These are phyloP conservation scores for Pestalotiopsis sp. DNA, from an alignment of 2,329 filamentous ascomycete species.

Conservation along the genomic window DNA sequence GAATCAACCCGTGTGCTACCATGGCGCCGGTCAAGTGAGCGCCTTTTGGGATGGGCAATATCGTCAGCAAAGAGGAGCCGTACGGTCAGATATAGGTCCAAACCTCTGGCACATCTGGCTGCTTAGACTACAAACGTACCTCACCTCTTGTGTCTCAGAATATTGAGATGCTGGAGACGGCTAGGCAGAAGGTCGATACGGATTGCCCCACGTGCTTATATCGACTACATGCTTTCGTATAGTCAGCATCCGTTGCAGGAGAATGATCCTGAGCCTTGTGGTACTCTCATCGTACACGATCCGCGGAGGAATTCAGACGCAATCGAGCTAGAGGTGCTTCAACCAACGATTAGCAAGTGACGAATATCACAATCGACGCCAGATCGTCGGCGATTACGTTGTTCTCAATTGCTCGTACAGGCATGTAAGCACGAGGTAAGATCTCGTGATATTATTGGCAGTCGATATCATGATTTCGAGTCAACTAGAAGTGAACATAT, in stretches of 20 bases:
- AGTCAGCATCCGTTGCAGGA: background rate
- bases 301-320: background rate
- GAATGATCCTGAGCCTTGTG: background rate
- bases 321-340: no score
- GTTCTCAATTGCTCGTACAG: background rate
- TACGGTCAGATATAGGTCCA: conserved; percentile 3
- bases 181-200: background rate
- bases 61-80: background rate
- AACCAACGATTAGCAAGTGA: background rate
- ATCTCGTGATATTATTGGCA: background rate
- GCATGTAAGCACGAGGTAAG: background rate
- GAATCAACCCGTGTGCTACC: conserved; percentile 21
- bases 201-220: background rate
- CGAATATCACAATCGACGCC: background rate
- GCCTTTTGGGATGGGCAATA: conserved; percentile 4
- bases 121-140: background rate
- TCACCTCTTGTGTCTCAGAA: background rate
- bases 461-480: background rate
- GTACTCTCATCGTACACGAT: background rate
- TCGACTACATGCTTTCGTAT: background rate
- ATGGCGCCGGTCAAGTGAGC: conserved; percentile 19
- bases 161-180: background rate
- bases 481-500: background rate
- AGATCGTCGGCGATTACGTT: background rate
- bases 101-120: background rate